These are phyloP conservation scores for Monosporascus cannonballus DNA, from an alignment of 2,329 filamentous ascomycete genomes.

Conservation along the genomic window DNA sequence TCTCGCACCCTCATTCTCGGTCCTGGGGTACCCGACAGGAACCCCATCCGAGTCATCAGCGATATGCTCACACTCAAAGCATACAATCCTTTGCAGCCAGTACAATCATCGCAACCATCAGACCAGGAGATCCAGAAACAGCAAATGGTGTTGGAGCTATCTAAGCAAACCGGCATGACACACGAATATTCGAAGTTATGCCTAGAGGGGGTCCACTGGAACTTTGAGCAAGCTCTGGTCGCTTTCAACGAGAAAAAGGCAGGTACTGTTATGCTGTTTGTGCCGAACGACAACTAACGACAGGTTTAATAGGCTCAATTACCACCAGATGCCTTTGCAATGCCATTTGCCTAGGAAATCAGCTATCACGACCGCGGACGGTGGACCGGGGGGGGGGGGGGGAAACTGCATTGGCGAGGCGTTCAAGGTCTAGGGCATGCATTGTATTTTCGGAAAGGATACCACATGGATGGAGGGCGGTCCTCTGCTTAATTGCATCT, in stretches of 20 bases:
- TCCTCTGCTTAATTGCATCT: background rate
- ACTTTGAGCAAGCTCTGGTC: constrained; percentile 66
- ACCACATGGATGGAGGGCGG: background rate
- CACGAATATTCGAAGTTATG: constrained; percentile 75
- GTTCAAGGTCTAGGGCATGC: background rate
- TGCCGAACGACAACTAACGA: constrained; percentile 1
- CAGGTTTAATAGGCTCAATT: constrained; percentile 32
- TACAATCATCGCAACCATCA: constrained; percentile 15
- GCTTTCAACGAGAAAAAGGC: constrained; percentile 75
- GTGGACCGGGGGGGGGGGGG: background rate
- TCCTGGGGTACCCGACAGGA: constrained; percentile 59
- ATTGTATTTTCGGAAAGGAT: background rate
- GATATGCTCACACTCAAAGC: constrained; percentile 72
- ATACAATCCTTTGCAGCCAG: constrained; percentile 42
- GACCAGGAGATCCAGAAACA: constrained; percentile 49
- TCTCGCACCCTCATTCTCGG: constrained; percentile 76
- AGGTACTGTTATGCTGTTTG: constrained; percentile 9
- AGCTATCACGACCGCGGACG: background rate
- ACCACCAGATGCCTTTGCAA: constrained; percentile 41
- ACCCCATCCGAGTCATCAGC: constrained; percentile 67
- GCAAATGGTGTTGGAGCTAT: constrained; percentile 69
- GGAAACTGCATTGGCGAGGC: background rate
- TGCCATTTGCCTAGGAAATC: constrained; percentile 2
- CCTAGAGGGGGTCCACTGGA: constrained; percentile 72
- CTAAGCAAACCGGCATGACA: constrained; percentile 74